Evolutionary conservation across 805 yeast species (phyloP), one percentile per base, ranked within the genome.

Genomic region (Limtongozyma cylindracea): DNA sequence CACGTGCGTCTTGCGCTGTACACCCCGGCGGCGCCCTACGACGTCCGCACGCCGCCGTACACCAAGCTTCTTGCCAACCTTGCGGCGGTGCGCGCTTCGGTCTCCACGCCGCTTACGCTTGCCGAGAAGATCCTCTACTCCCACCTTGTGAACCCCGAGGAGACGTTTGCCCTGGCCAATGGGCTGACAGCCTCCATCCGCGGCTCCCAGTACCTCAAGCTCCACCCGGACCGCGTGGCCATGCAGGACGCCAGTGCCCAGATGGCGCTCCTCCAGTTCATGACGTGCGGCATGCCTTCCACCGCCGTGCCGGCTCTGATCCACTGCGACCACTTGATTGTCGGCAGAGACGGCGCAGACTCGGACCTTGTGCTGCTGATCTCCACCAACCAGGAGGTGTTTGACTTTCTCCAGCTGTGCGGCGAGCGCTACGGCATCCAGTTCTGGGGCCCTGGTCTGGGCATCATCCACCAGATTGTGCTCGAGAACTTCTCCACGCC

Each of bases 241-340:
- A 84, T 91, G 91, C 98, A 88, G 56, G 98, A 88, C 57, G 98
- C 98, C n/a, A 76, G 94, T 16, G 98, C 98, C 11, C 98, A 88
- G 52, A 88, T 84, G 77, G 98, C 98, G n/a, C 56, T 88, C 33
- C 56, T 88, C 35, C 98, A 88, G 52, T 88, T 88, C 54, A 88
- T 88, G 93, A 78, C 95, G 24, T 84, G 94, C 31, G 91, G 92
- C 17, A 64, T 84, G 63, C 55, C 72, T 22, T 47, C 63, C 17
- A 84, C 93, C 11, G 73, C 74, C 5, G 92, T 91, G 6, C 98
- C 98, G 17, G 84, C 77, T 11, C 76, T 94, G 5, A 84, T 88
- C 30, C 98, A 88, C 49, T 88, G 98, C 55, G 98, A 88, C 44
- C 98, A 88, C 51, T 65, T 88, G 49, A 84, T 88, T 46, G 96